Base-by-base conservation (phyloP, 345 rosid species). In the Citrus unshiu region DNA sequence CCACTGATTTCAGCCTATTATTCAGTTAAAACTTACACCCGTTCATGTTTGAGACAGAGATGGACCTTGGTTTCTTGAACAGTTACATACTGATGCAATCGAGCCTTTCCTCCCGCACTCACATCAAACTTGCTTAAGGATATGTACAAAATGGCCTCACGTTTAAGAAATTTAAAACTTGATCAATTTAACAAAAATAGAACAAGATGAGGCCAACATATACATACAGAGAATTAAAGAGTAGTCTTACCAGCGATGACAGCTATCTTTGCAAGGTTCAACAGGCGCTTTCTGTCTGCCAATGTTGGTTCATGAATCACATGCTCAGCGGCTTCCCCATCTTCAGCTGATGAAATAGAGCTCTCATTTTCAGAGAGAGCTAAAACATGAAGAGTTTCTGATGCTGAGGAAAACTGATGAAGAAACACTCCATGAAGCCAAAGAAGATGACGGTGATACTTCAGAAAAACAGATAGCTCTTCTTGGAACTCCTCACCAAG, bases 401-500 rank as follows among this genome's bases (percentile, higher is more conserved):
- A 90, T 75, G 98, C 98, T 51, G 88, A 86, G 61, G 98, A 88
- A 83, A 93, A 96, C 35, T 87, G 93, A 86, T 94, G 94, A 77
- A 96, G 93, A 80, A 90, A 96, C 79, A 91, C 78, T 79, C 93
- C 90, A 86, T 94, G 99, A 86, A 94, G 91, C 99, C 99, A 96
- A 79, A 85, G 73, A 37, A 94, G 91, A 81, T 88, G 85, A 56
- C 68, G 83, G 72, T 89, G 93, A 67, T 89, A 87, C 86, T 87
- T 92, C 39, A 96, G 86, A 82, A 91, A 96, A 77, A 91, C 81
- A 40, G 88, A 81, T 60, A 96, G 81, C 81, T 91, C 97, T 61
- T 93, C 94, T 65, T 86, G 97, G 79, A 96, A 96, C 74, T 96
- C 99, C 84, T 96, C 99, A 46, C 99, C 99, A 46, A 94, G 95